Base-by-base conservation (phyloP, 495 filamentous ascomycete species). In the Daldinia bambusicola region DNA sequence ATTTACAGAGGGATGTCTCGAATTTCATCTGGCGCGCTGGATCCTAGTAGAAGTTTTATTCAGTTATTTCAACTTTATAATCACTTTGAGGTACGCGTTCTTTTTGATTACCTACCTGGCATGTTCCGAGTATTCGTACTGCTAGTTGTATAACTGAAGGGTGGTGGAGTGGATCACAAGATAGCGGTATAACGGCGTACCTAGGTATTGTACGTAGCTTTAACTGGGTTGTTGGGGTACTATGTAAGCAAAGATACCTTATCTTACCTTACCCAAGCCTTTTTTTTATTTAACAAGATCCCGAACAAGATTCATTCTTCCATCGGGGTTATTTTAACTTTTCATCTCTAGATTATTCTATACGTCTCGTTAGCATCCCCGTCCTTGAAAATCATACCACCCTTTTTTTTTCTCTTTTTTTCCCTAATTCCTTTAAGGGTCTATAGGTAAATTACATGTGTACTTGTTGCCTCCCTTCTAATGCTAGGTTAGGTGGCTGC, bases 131-230 rank as follows among this genome's bases (percentile, higher is more conserved):
- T n/a, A n/a, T n/a, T n/a, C n/a, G n/a, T n/a, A n/a, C n/a, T n/a
- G n/a, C n/a, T n/a, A n/a, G n/a, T n/a, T n/a, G n/a, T n/a, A n/a
- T n/a, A n/a, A n/a, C n/a, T n/a, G n/a, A n/a, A n/a, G 65, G 51
- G 37, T 26, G 38, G 55, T 61, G 69, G 64, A 63, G 63, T 58
- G 22, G 55, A 68, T 72, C 64, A 68, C 69, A 72, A 72, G 69
- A 65, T 68, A 52, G 53, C 34, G 53, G 57, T 57, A 57, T 55
- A 55, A 18, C 50, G 55, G 51, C 62, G 62, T 65, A 65, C n/a
- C n/a, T n/a, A n/a, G n/a, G n/a, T n/a, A n/a, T n/a, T n/a, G n/a
- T n/a, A n/a, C n/a, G n/a, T n/a, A 45, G 62, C 18, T 26, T 32
- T 53, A 53, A 31, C 50, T 53, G 14, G 16, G 40, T 12, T 43